A percentile compares a stretch with the other conserved stretches of the same genome.
Evolutionary conservation across 371 early-diverging fungal genomes (phyloP).

Genomic region (Mucor piriformis): DNA sequence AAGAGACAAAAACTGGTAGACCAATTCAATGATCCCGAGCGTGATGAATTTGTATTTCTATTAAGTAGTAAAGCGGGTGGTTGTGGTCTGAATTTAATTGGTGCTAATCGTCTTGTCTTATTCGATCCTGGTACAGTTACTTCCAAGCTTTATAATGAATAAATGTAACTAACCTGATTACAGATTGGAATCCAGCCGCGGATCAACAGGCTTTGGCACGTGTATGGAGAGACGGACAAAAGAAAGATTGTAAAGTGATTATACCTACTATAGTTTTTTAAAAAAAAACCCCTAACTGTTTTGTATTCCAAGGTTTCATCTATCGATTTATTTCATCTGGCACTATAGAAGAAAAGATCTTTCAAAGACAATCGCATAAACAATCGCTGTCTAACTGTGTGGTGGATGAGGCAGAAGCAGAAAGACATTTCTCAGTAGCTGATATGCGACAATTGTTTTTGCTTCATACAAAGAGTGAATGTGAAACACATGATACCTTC

Average conservation of each 20-base stretch:
- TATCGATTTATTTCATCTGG: conserved; percentile 96
- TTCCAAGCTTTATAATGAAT: too few relatives aligned
- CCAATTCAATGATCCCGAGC: conserved; percentile 90
- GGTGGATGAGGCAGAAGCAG: conserved; percentile 92
- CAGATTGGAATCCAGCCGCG: conserved; percentile 82
- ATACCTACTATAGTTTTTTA: not conserved
- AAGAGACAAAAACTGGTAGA: conserved; percentile 95
- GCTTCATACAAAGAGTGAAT: conserved; percentile 73
- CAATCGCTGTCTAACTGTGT: conserved; percentile 91
- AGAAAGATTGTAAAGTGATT: conserved; percentile 65
- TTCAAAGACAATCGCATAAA: conserved; percentile 91
- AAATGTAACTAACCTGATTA: too few relatives aligned
- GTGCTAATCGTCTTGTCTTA: conserved; percentile 93
- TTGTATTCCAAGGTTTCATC: too few relatives aligned
- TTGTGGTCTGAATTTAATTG: conserved; percentile 96
- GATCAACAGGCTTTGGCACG: conserved; percentile 91
- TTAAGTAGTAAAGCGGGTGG: conserved; percentile 98
- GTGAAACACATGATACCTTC: conserved; percentile 96
- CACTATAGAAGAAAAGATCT: conserved; percentile 98
- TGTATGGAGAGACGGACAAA: conserved; percentile 98
- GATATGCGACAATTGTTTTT: conserved; percentile 89
- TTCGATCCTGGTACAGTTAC: conserved; percentile 84
- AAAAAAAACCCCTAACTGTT: too few relatives aligned
- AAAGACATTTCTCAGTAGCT: conserved; percentile 91
- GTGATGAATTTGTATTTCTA: conserved; percentile 88